Evolutionary conservation across 257 asterid genomes (phyloP), one percentile per base, ranked within the genome.

Genomic region (Paraleonurus japonicus): DNA sequence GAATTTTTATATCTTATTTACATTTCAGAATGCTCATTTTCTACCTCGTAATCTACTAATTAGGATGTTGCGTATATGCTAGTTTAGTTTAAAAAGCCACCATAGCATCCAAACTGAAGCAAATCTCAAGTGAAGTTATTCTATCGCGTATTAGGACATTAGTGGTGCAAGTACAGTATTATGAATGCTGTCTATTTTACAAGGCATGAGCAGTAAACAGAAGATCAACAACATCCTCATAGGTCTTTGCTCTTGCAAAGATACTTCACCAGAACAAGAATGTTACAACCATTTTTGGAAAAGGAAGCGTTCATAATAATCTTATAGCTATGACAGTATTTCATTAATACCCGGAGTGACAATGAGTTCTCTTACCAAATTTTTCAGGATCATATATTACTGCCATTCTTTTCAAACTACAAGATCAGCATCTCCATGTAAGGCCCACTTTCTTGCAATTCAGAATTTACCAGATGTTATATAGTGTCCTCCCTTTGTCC

Each of bases 11-110:
- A 60, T 20, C 37, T n/a, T 28, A 33, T 6, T 64, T 26, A 53
- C 72, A 24, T 28, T 30, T 69, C 65, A 33, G 57, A 35, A 50
- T 16, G 57, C 57, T 28, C 48, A 43, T 32, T 26, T 59, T 65
- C 43, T 61, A 68, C 71, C 35, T 11, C 48, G 15, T 47, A 47
- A 61, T 33, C 37, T 24, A 66, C 37, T 43, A 55, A 55, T 28
- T 27, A 17, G 28, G 61, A 17, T 39, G 28, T 32, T 12, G 24
- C 26, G 19, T n/a, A 27, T 12, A 30, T 32, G 39, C 13, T 30
- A 28, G 24, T 48, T 8, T 8, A 6, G 12, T 35, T 20, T 7
- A 50, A 55, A 51, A 50, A 11, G 33, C 10, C 24, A 32, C 30
- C 50, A 53, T 30, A 7, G 28, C 28, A 30, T 67, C 43, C 59